A percentile compares a stretch with the other conserved stretches of the same genome.
These are phyloP conservation scores for Kwoniella bestiolae DNA, from an alignment of 768 basidiomycete genomes.

Conservation along the genomic window DNA sequence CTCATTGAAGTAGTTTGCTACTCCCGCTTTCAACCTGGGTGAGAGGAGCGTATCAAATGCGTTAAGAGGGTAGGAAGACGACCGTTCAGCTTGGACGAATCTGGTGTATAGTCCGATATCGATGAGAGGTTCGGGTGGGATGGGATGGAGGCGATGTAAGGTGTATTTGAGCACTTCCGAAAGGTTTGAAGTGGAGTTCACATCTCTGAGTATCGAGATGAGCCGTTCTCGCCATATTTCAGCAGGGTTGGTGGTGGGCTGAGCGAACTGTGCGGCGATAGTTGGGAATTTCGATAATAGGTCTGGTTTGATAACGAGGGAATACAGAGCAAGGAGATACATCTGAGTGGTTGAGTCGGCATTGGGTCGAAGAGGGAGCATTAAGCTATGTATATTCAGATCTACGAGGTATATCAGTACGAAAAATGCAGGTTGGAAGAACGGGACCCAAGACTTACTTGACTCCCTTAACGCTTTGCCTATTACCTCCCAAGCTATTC, in stretches of 20 bases:
- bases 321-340: slow-evolving; percentile 25
- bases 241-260: slow-evolving; percentile 7
- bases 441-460: slow-evolving; percentile 26
- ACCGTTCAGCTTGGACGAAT: slow-evolving; percentile 38
- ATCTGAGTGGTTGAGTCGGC: slow-evolving; percentile 8
- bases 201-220: background rate
- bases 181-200: slow-evolving; percentile 11
- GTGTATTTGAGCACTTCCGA: slow-evolving; percentile 32
- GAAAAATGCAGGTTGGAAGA: background rate
- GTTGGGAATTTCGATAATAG: slow-evolving; percentile 27
- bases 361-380: slow-evolving; percentile 16
- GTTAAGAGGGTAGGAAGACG: slow-evolving; percentile 31
- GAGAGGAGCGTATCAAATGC: slow-evolving; percentile 28
- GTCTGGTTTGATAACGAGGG: slow-evolving; percentile 22
- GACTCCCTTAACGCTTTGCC: slow-evolving; percentile 28
- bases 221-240: slow-evolving; percentile 25
- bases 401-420: slow-evolving; percentile 5
- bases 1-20: slow-evolving; percentile 25
- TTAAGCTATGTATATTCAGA: slow-evolving; percentile 8
- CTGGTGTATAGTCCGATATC: slow-evolving; percentile 20
- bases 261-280: slow-evolving; percentile 17
- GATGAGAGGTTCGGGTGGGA: slow-evolving; percentile 2
- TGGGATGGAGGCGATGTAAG: slow-evolving; percentile 23
- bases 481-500: slow-evolving; percentile 29
- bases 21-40: slow-evolving; percentile 3